A percentile compares a stretch with the other conserved stretches of the same genome.
Evolutionary conservation across 2,329 filamentous ascomycete species (phyloP).

Genomic region (Ampelomyces quisqualis): DNA sequence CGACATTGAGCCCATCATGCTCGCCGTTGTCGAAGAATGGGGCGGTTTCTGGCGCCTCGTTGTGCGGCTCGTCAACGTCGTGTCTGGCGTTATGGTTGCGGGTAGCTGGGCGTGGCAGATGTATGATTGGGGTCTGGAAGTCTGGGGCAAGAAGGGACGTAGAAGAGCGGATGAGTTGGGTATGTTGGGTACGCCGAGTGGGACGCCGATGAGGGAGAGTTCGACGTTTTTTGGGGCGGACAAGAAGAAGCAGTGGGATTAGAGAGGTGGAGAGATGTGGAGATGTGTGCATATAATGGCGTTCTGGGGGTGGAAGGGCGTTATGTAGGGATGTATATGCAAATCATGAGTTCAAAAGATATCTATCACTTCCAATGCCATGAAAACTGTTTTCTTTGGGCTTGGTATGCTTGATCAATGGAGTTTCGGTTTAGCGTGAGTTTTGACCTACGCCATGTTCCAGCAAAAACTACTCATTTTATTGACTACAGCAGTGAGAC

Average conservation of each 20-base stretch:
- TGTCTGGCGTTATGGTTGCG: slow-evolving; percentile 87
- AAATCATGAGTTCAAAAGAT: neutral
- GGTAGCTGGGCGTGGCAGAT: slow-evolving; percentile 92
- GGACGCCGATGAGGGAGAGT: slow-evolving; percentile 1
- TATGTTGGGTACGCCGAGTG: slow-evolving; percentile 47
- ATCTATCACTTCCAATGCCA: too few species aligned
- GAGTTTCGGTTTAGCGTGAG: too few species aligned
- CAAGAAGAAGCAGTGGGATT: slow-evolving; percentile 21
- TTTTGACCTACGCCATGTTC: too few species aligned
- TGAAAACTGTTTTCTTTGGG: too few species aligned
- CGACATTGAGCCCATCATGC: slow-evolving; percentile 92
- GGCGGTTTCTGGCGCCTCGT: slow-evolving; percentile 72
- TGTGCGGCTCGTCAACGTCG: slow-evolving; percentile 84
- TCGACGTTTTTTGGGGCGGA: slow-evolving; percentile 4
- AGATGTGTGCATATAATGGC: slow-evolving; percentile 1
- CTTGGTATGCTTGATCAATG: too few species aligned
- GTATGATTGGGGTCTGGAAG: slow-evolving; percentile 67
- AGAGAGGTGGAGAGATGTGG: neutral
- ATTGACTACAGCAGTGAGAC: too few species aligned
- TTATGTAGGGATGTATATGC: neutral
- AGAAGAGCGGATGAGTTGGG: slow-evolving; percentile 49
- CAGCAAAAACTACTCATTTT: too few species aligned
- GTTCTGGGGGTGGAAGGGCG: neutral
- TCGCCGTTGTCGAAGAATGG: slow-evolving; percentile 81
- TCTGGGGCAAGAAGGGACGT: slow-evolving; percentile 47